A percentile compares a stretch with the other conserved stretches of the same genome.
phyloP scores from a whole-genome alignment of 2,329 filamentous ascomycete genomes.

The Fusarium redolens region DNA sequence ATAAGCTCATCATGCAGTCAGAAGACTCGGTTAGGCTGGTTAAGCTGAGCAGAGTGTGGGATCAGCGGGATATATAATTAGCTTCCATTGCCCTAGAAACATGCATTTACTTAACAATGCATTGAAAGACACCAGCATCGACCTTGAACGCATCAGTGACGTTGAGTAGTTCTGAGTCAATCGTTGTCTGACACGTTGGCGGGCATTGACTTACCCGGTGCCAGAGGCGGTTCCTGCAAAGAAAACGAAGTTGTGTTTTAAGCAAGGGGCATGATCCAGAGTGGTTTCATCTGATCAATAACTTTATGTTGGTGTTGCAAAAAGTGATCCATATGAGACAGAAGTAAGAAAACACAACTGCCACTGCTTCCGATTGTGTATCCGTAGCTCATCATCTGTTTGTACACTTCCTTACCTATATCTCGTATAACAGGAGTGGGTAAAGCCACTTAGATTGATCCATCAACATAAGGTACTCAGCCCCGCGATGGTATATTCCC shows the following conservation, averaged over 20 bases:
- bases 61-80: neutral
- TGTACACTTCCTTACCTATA: neutral
- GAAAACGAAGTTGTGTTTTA: slow-evolving; percentile 14
- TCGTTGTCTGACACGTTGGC: slow-evolving; percentile 27
- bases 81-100: neutral
- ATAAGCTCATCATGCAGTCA: neutral
- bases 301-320: slow-evolving; percentile 10
- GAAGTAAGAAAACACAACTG: neutral
- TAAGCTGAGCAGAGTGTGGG: neutral
- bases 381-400: neutral
- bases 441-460: neutral
- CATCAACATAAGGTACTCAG: neutral
- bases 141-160: neutral
- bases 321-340: neutral
- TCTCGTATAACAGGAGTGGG: neutral
- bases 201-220: slow-evolving; percentile 12
- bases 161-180: slow-evolving; percentile 18
- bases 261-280: slow-evolving; percentile 23
- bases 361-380: neutral
- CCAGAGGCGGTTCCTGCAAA: slow-evolving; percentile 13
- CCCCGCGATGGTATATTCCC: neutral
- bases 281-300: slow-evolving; percentile 28
- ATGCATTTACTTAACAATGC: neutral
- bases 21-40: neutral
- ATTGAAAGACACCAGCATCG: slow-evolving; percentile 6